These are phyloP conservation scores for Paramecium pentaurelia DNA, from an alignment of 73 alveolate genomes.

Conservation along the genomic window DNA sequence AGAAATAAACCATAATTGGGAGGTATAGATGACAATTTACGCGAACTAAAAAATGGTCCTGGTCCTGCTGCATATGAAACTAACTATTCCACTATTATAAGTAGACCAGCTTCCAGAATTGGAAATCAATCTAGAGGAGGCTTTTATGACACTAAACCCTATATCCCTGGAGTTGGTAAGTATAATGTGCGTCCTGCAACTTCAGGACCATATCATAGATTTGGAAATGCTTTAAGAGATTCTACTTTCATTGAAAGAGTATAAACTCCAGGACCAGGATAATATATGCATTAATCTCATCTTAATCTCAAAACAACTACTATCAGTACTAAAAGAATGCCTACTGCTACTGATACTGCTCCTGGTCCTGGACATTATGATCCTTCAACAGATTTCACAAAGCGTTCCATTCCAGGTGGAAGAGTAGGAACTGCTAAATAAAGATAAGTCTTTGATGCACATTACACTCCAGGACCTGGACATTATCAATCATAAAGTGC, in stretches of 20 bases:
- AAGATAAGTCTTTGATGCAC: neutral
- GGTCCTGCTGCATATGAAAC: constrained; percentile 53
- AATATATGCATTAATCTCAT: constrained; percentile 16
- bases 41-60: constrained; percentile 19
- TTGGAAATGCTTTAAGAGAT: constrained; percentile 39
- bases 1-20: neutral
- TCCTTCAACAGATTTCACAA: constrained; percentile 21
- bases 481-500: neutral
- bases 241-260: neutral
- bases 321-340: neutral
- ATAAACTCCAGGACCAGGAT: constrained; percentile 31
- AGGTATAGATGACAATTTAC: constrained; percentile 16
- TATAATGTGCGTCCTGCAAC: constrained; percentile 33
- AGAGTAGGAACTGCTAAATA: constrained; percentile 31
- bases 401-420: neutral
- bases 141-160: neutral
- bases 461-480: constrained; percentile 44
- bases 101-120: constrained; percentile 20
- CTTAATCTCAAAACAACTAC: neutral
- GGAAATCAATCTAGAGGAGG: constrained; percentile 27
- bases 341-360: neutral
- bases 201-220: constrained; percentile 41
- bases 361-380: constrained; percentile 51
- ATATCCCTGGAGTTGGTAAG: constrained; percentile 37
- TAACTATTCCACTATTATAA: neutral